Evolutionary conservation across 768 basidiomycete species (phyloP), one percentile per base, ranked within the genome.

Genomic region (Fibroporia radiculosa): DNA sequence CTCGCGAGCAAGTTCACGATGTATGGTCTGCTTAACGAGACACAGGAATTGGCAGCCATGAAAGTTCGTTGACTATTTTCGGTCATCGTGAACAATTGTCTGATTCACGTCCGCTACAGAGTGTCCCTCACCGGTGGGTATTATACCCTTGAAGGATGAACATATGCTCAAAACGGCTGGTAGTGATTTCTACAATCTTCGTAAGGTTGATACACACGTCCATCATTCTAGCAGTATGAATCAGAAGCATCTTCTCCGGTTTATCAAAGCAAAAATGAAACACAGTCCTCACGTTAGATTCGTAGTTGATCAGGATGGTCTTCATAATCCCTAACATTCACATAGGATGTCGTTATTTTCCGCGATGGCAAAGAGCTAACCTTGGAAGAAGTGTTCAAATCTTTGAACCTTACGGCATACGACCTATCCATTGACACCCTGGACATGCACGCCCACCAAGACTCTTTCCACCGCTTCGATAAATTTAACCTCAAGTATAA

Each of bases 151-250:
- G 11, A 14, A 8, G 6, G 18, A 8, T 40, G 22, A 20, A 3
- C 11, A 8, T 14, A 33, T 16, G 27, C 29, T 38, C n/a, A 25
- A 34, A 27, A 26, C 33, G n/a, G 12, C 1, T 20, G 48, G n/a
- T 59, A 93, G 95, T 48, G 96, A 99, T 66, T 97, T 99, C 56
- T 99, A 99, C 66, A 99, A 99, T 61, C 73, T 92, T 40, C 82
- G 96, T 20, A 99, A 99, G 62, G 96, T 99, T 48, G 96, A 99
- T 60, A 99, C 96, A 6, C 96, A 99, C 64, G 90, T 99, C 23
- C 96, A 99, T 57, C 91, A 98, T 61, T 95, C 95, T 3, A 96
- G 93, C 49, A 89, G 90, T 66, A 97, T 98, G 93, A 99, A 99
- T 62, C 96, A 99, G 64, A 99, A 99, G 63, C 96, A 99, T 67